A percentile compares a stretch with the other conserved stretches of the same genome.
phyloP scores from a whole-genome alignment of 306 rosid species.

The Prunus fruticosa region DNA sequence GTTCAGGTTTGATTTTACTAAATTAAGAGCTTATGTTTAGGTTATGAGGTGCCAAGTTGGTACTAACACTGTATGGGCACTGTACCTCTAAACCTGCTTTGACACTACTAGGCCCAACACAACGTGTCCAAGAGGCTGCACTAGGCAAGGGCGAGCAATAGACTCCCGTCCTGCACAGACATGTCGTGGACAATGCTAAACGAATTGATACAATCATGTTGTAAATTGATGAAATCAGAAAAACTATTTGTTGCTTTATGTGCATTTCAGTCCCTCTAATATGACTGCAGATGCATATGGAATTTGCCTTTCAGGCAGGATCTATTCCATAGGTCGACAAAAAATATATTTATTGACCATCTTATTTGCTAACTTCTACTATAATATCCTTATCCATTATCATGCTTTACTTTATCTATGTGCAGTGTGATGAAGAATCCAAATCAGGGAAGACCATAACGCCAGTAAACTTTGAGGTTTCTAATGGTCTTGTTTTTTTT shows the following conservation, averaged over 20 bases:
- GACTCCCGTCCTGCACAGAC: neutral
- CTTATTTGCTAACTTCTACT: neutral
- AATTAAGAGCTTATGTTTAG: neutral
- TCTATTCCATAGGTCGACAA: neutral
- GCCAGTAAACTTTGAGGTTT: conserved; percentile 62
- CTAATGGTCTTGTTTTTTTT: neutral
- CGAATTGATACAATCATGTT: neutral
- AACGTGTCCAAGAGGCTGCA: neutral
- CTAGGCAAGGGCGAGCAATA: neutral
- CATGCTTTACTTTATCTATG: conserved; percentile 6
- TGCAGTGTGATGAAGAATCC: conserved; percentile 53
- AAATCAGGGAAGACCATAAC: conserved; percentile 45
- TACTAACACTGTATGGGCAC: neutral
- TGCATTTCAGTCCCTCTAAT: neutral
- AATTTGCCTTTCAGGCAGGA: neutral
- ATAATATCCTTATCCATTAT: neutral
- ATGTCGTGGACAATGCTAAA: neutral
- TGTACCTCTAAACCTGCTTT: neutral
- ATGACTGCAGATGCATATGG: neutral
- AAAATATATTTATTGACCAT: neutral
- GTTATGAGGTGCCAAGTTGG: neutral
- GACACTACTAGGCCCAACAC: too few species aligned
- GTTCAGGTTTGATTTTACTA: conserved; percentile 46
- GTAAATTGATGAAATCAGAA: neutral
- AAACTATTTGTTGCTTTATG: neutral